Conservation (phyloP, 257 asterid genomes). For the Rauvolfia tetraphylla region DNA sequence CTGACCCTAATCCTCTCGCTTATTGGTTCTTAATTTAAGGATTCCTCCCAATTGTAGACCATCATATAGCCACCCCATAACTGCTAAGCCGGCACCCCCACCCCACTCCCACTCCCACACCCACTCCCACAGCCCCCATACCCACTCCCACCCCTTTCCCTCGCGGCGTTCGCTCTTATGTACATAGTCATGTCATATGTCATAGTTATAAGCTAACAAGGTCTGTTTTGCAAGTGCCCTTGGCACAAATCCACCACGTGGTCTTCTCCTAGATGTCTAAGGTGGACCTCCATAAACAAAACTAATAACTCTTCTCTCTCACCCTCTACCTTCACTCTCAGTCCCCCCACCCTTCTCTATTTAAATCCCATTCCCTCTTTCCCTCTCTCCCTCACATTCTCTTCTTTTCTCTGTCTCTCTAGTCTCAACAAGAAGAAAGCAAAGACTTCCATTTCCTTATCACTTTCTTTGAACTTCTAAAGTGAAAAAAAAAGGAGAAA, state of each 20-base stretch:
- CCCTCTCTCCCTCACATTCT: neutral
- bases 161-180: neutral
- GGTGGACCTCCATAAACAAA: conserved; percentile 22
- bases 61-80: too few species aligned
- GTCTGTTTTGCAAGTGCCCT: conserved; percentile 8
- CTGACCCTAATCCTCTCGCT: neutral
- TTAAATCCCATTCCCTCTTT: conserved; percentile 14
- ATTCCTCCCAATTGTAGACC: neutral
- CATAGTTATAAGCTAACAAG: conserved; percentile 2
- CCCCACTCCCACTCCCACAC: neutral
- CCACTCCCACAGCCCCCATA: too few species aligned
- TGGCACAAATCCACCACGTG: conserved; percentile 29
- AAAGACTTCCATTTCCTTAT: too few species aligned
- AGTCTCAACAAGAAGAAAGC: too few species aligned
- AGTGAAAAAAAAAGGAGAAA: neutral
- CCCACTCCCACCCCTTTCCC: too few species aligned
- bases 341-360: conserved; percentile 4
- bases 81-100: neutral
- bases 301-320: neutral
- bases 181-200: conserved; percentile 10
- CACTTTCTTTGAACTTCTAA: neutral
- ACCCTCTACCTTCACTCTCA: neutral
- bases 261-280: conserved; percentile 17
- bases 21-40: conserved; percentile 5
- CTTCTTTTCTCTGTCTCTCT: neutral